Evolutionary conservation across 352 stramenopile genomes (phyloP), one percentile per base, ranked within the genome.

Genomic region (Blastocystis sp.): DNA sequence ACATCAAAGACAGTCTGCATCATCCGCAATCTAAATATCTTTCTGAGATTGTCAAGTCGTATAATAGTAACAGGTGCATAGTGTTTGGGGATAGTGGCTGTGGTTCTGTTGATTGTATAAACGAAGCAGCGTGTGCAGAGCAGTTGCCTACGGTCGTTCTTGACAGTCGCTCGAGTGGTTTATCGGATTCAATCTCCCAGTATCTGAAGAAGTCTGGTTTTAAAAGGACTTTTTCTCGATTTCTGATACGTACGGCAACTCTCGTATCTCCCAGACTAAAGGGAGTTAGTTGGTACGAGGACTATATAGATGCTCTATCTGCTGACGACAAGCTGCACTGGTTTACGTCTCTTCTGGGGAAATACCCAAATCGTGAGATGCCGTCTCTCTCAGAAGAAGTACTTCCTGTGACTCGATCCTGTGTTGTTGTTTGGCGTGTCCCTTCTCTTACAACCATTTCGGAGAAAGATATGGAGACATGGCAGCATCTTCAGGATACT

Each of bases 11-110:
- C 20, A n/a, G 20, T 63, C 63, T 47, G n/a, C 37, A 80, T 39
- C 70, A 80, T 62, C 70, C 70, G 9, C 70, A 80, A 66, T 80
- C 39, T 9, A 80, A 80, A 62, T 80, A 80, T 62, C 37, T 80
- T 7, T 64, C 70, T 37, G 70, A 80, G 70, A 18, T 80, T 34
- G 54, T 64, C 54, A 23, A 41, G 26, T 41, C 64, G 6, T 80
- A 34, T 37, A 18, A 45, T 29, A 13, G 64, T 37, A 61, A 80
- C 64, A 18, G 45, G 5, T 62, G 47, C 23, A 56, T 80, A 23
- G 70, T 80, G 26, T 66, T 80, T 61, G 70, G 70, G 13, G 70
- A 80, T 80, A 23, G 45, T 29, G 70, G 70, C 20, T 80, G 70
- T 64, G 70, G 70, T 29, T 34, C 41, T 37, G 43, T 80, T 29